Conservation (phyloP, 2,329 filamentous ascomycete genomes). For the Fusarium sp. region DNA sequence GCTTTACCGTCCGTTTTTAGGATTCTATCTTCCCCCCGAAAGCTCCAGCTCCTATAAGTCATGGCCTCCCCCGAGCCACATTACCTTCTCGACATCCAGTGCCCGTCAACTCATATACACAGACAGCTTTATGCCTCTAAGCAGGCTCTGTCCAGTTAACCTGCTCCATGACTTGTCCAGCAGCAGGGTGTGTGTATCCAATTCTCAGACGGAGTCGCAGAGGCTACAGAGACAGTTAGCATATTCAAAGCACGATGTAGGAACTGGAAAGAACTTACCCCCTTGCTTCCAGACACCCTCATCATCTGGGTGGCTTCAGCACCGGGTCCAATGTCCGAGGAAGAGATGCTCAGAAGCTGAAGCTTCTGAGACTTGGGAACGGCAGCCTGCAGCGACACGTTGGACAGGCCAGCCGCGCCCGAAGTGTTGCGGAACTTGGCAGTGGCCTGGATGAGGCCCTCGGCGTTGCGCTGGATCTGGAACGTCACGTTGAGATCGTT, state of each 20-base stretch:
- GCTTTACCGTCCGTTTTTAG: constrained; percentile 40
- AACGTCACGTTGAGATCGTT: constrained; percentile 86
- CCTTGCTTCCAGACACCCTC: constrained; percentile 85
- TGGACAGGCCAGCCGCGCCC: constrained; percentile 71
- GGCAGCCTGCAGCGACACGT: constrained; percentile 89
- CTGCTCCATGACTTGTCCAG: constrained; percentile 83
- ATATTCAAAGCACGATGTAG: background rate
- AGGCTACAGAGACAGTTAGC: constrained; percentile 62
- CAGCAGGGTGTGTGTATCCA: constrained; percentile 77
- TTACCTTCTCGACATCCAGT: constrained; percentile 26
- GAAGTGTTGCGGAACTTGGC: constrained; percentile 86
- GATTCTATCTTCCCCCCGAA: constrained; percentile 39
- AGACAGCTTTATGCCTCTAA: constrained; percentile 31
- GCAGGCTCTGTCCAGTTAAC: constrained; percentile 94
- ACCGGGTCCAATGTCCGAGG: constrained; percentile 77
- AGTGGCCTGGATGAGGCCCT: constrained; percentile 81
- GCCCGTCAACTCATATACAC: constrained; percentile 2
- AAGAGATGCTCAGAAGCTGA: constrained; percentile 90
- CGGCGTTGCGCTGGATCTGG: constrained; percentile 83
- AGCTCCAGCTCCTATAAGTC: constrained; percentile 27
- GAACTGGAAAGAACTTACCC: constrained; percentile 72
- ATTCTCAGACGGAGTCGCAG: constrained; percentile 89
- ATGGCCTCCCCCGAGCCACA: constrained; percentile 20
- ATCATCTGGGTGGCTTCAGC: constrained; percentile 91
- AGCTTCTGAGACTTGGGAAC: constrained; percentile 97